Conservation (phyloP, 306 rosid species). For the Cyamopsis tetragonoloba region DNA sequence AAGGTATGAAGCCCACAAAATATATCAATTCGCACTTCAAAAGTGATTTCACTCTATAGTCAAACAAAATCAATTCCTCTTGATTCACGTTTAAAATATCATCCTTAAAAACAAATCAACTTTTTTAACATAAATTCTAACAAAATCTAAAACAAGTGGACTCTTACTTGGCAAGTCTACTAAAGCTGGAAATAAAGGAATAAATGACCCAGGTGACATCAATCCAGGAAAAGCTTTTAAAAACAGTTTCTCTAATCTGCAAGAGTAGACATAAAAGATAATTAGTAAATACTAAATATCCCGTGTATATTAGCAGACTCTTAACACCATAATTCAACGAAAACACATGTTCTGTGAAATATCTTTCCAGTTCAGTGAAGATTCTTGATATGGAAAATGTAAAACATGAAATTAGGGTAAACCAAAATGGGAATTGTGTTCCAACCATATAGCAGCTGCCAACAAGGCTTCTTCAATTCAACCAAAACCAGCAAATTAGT, state of each 20-base stretch:
- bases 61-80: no score
- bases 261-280: constrained; percentile 13
- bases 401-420: neutral
- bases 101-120: no score
- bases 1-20: no score
- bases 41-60: no score
- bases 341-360: neutral
- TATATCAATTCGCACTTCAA: no score
- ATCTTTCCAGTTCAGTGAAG: constrained; percentile 5
- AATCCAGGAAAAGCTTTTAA: constrained; percentile 68
- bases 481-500: neutral
- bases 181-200: constrained; percentile 71
- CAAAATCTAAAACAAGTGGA: no score
- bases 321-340: constrained; percentile 11
- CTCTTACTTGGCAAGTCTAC: constrained; percentile 94
- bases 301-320: neutral
- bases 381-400: neutral
- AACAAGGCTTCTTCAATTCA: constrained; percentile 1
- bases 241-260: constrained; percentile 75
- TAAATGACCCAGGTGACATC: constrained; percentile 88
- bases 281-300: constrained; percentile 19
- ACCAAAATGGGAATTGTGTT: neutral
- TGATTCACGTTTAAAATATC: no score
- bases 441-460: neutral
- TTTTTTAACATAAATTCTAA: no score